Evolutionary conservation across 345 rosid species (phyloP).

Genomic region (Carallia pectinifolia): DNA sequence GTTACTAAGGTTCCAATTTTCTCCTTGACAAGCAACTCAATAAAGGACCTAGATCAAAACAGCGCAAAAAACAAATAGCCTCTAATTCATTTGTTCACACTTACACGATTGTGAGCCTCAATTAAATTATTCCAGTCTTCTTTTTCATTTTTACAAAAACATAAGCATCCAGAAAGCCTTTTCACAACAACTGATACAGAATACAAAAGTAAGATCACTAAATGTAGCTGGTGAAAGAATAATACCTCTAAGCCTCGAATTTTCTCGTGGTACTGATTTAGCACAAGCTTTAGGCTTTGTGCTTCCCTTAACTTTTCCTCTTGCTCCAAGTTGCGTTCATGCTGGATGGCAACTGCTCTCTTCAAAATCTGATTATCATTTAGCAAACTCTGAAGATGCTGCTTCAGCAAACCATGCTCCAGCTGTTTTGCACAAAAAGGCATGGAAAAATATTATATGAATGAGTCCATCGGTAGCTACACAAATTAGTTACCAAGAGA

Average conservation of each 20-base stretch:
- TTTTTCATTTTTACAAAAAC: no score
- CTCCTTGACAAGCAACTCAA: no score
- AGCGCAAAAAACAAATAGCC: no score
- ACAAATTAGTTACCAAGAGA: background rate
- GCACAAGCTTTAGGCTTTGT: constrained; percentile 34
- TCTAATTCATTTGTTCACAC: no score
- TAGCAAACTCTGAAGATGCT: constrained; percentile 38
- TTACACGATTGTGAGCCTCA: no score
- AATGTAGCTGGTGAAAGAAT: background rate
- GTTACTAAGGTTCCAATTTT: no score
- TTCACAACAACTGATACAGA: no score
- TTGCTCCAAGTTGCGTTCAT: constrained; percentile 42
- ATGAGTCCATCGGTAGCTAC: background rate
- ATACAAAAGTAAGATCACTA: no score
- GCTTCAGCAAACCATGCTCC: constrained; percentile 42
- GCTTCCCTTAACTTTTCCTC: constrained; percentile 46
- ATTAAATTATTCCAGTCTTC: no score
- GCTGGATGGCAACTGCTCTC: constrained; percentile 45
- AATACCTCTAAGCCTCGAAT: constrained; percentile 47
- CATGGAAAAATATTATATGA: background rate
- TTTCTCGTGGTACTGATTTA: constrained; percentile 51
- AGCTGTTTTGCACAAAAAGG: constrained; percentile 28
- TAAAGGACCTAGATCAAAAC: no score
- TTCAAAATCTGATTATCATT: constrained; percentile 51
- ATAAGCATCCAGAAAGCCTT: no score